Conservation (phyloP, 2,329 filamentous ascomycete genomes). For the Arthrobotrys musiformis region DNA sequence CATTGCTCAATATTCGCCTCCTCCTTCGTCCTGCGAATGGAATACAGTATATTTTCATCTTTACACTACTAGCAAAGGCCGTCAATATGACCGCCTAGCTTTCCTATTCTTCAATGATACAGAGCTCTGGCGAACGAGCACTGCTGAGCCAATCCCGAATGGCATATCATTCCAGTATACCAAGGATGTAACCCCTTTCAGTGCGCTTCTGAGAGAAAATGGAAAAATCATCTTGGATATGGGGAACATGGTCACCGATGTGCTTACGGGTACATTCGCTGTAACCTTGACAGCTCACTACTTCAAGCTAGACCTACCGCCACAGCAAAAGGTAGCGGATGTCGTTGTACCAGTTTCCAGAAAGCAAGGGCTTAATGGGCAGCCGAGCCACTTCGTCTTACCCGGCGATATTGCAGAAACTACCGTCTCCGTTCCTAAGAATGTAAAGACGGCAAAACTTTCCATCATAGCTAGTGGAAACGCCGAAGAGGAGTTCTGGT, state of each 20-base stretch:
- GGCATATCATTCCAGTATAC: conserved; percentile 74
- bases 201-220: conserved; percentile 73
- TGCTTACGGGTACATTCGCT: conserved; percentile 79
- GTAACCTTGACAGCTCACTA: conserved; percentile 70
- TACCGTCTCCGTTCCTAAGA: conserved; percentile 71
- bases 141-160: conserved; percentile 76
- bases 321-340: conserved; percentile 67
- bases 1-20: conserved; percentile 64
- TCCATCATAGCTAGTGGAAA: conserved; percentile 83
- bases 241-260: conserved; percentile 75
- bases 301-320: conserved; percentile 78
- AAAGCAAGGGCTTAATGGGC: conserved; percentile 65
- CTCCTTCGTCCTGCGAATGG: conserved; percentile 75
- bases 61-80: conserved; percentile 76
- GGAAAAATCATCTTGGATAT: conserved; percentile 85
- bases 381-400: conserved; percentile 74
- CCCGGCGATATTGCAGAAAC: conserved; percentile 63
- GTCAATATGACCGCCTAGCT: conserved; percentile 80
- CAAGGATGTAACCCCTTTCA: conserved; percentile 80
- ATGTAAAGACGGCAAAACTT: conserved; percentile 76
- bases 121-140: conserved; percentile 85
- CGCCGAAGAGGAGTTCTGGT: conserved; percentile 84
- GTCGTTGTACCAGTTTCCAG: conserved; percentile 66
- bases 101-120: conserved; percentile 79
- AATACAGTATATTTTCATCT: conserved; percentile 80